Evolutionary conservation across 805 yeast genomes (phyloP).

Genomic region (Clavispora asparagi): DNA sequence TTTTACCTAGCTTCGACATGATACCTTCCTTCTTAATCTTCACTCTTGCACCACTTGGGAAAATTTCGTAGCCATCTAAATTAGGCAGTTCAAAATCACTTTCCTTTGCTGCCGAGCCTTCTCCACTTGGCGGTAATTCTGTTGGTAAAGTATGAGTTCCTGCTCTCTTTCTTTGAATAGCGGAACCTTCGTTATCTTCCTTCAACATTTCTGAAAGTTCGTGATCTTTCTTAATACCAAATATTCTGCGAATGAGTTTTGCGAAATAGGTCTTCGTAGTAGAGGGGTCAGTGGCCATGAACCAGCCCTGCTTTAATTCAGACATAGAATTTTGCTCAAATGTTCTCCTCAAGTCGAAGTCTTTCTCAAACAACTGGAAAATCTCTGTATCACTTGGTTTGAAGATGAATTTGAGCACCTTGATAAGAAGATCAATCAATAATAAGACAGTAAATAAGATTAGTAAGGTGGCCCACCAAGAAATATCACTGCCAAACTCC

Average conservation of each 20-base stretch:
- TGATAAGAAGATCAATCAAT: constrained; percentile 59
- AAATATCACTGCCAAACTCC: constrained; percentile 72
- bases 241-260: constrained; percentile 19
- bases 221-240: constrained; percentile 11
- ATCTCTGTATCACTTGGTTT: constrained; percentile 71
- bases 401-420: constrained; percentile 50
- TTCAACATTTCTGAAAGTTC: constrained; percentile 7
- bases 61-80: constrained; percentile 43
- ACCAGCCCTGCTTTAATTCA: constrained; percentile 79
- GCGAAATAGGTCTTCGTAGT: constrained; percentile 11
- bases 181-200: constrained; percentile 19
- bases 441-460: constrained; percentile 55
- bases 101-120: constrained; percentile 21
- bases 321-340: constrained; percentile 69
- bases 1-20: constrained; percentile 30
- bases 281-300: constrained; percentile 48
- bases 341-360: constrained; percentile 55
- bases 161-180: constrained; percentile 42
- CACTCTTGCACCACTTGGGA: constrained; percentile 72
- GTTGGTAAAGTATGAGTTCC: constrained; percentile 41
- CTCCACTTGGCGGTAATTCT: constrained; percentile 49
- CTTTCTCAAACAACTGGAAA: constrained; percentile 74
- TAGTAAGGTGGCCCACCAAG: constrained; percentile 81
- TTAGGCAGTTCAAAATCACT: constrained; percentile 29
- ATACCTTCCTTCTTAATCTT: constrained; percentile 27